Evolutionary conservation across 164 flowering plant species (phyloP).

Genomic region (Umbilicus rupestris): DNA sequence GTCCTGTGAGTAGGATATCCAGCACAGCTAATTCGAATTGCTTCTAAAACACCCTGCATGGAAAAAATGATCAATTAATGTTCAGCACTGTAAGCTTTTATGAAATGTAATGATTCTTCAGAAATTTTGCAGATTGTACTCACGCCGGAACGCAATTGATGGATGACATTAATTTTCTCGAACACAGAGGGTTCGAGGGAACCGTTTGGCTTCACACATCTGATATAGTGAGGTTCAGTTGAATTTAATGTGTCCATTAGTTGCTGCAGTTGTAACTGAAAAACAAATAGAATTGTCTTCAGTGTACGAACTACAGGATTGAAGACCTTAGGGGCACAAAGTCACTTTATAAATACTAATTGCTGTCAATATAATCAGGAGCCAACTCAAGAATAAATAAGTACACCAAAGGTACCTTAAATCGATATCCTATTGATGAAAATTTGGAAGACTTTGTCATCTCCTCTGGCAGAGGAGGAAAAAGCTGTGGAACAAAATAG

Average conservation of each 20-base stretch:
- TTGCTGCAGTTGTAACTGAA: conserved; percentile 80
- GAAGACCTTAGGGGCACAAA: neutral
- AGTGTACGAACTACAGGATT: neutral
- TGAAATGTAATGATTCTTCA: neutral
- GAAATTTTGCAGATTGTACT: conserved; percentile 22
- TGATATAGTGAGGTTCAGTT: conserved; percentile 79
- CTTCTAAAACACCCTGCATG: conserved; percentile 86
- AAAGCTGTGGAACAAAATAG: conserved; percentile 62
- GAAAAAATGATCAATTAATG: conserved; percentile 15
- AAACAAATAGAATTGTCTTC: conserved; percentile 11
- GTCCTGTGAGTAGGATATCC: conserved; percentile 78
- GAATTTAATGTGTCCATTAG: conserved; percentile 78
- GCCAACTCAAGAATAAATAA: neutral
- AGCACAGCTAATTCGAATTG: conserved; percentile 80
- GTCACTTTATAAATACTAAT: too few species aligned
- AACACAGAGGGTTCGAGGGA: conserved; percentile 53
- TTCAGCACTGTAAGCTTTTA: neutral
- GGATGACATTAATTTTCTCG: conserved; percentile 63
- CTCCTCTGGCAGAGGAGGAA: conserved; percentile 64
- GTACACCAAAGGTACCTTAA: conserved; percentile 42
- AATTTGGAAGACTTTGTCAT: conserved; percentile 63
- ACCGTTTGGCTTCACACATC: conserved; percentile 91
- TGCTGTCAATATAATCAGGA: neutral
- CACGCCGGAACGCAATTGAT: conserved; percentile 85
- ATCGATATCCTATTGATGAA: conserved; percentile 83